Conservation (phyloP, 495 filamentous ascomycete genomes). For the Beverwykella pulmonaria region DNA sequence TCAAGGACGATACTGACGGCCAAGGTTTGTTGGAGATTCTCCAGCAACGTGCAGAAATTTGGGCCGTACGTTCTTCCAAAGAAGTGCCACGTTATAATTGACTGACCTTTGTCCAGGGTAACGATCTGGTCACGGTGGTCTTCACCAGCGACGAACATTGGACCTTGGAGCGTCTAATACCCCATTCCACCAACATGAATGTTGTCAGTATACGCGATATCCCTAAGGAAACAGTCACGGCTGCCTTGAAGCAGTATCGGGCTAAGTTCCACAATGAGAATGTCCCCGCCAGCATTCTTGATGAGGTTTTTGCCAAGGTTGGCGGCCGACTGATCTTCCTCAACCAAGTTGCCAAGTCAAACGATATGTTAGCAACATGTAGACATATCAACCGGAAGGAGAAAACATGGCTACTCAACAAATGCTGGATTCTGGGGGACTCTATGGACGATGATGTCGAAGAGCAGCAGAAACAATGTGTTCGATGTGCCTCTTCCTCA, state of each 20-base stretch:
- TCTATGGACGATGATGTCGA: conserved; percentile 98
- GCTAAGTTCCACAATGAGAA: conserved; percentile 65
- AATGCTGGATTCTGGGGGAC: conserved; percentile 86
- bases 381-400: conserved; percentile 76
- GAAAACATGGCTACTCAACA: conserved; percentile 87
- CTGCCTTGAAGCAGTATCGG: conserved; percentile 73
- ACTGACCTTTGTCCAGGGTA: neutral
- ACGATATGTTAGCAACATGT: conserved; percentile 73
- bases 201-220: conserved; percentile 78
- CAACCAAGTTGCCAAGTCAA: conserved; percentile 77
- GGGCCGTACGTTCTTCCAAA: neutral
- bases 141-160: conserved; percentile 96
- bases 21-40: conserved; percentile 23
- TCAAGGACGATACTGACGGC: conserved; percentile 15
- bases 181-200: conserved; percentile 86
- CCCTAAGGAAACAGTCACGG: conserved; percentile 70
- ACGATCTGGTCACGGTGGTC: conserved; percentile 49
- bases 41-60: conserved; percentile 32
- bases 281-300: conserved; percentile 56
- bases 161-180: conserved; percentile 90
- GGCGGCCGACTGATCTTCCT: conserved; percentile 85
- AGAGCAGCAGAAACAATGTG: conserved; percentile 93
- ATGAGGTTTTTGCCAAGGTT: conserved; percentile 76
- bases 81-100: too few relatives aligned
- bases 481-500: conserved; percentile 57